phyloP scores from a whole-genome alignment of 2,329 filamentous ascomycete genomes.

The Emergomyces africanus region DNA sequence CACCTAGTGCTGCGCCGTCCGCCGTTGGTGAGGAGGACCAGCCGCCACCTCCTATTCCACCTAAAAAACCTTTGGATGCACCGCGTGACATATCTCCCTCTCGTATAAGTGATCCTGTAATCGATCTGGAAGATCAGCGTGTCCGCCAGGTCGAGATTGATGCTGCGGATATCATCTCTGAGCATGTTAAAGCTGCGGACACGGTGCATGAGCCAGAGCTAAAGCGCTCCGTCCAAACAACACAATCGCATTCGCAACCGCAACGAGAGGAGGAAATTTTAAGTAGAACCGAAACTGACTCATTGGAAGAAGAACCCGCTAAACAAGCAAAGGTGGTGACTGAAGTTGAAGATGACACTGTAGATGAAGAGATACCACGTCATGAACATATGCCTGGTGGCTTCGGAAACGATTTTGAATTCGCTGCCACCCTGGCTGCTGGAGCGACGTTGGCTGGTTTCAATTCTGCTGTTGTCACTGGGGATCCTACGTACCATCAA shows the following conservation, averaged over 20 bases:
- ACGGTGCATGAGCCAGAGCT: neutral
- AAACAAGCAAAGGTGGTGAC: constrained; percentile 7
- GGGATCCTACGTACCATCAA: constrained; percentile 50
- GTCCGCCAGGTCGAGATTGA: neutral
- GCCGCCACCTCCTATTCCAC: neutral
- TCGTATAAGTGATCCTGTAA: neutral
- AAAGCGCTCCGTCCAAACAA: neutral
- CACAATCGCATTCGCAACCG: too few species aligned
- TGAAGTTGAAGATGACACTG: constrained; percentile 24
- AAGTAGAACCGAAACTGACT: neutral
- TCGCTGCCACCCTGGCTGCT: constrained; percentile 56
- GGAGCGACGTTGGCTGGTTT: constrained; percentile 58
- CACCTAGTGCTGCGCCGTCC: constrained; percentile 34
- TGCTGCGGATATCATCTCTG: neutral
- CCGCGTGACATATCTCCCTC: neutral
- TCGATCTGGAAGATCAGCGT: neutral
- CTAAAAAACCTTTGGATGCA: neutral
- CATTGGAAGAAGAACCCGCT: neutral
- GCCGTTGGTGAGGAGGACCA: constrained; percentile 15
- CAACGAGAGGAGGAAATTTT: neutral
- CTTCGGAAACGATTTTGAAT: constrained; percentile 56
- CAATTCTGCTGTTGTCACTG: constrained; percentile 55
- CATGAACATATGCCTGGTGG: constrained; percentile 46
- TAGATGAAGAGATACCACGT: neutral
- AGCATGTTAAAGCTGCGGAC: neutral